Conservation (phyloP, 805 yeast genomes). For the Kuraishia molischiana region DNA sequence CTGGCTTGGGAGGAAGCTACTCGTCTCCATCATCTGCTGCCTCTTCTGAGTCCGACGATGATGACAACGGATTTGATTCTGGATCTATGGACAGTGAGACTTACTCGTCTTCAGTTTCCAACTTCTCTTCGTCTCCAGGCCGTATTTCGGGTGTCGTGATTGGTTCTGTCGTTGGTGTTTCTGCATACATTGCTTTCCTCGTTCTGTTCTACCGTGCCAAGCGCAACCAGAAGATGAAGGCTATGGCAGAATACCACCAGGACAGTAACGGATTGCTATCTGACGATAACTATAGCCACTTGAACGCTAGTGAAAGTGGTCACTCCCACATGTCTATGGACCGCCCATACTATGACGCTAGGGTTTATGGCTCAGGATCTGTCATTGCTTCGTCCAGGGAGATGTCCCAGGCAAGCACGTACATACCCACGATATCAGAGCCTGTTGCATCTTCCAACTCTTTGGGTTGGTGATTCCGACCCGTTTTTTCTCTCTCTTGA, state of each 20-base stretch:
- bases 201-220: conserved; percentile 39
- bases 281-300: conserved; percentile 6
- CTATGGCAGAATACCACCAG: conserved; percentile 3
- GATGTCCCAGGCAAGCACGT: conserved; percentile 17
- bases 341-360: conserved; percentile 7
- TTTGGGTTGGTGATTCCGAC: conserved; percentile 45
- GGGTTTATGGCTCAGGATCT: conserved; percentile 13
- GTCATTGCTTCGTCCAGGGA: conserved; percentile 7
- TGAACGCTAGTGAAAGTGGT: conserved; percentile 2
- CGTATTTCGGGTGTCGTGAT: conserved; percentile 70
- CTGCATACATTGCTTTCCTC: conserved; percentile 52
- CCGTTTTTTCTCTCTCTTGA: background rate
- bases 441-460: conserved; percentile 68
- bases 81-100: conserved; percentile 18
- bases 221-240: conserved; percentile 12
- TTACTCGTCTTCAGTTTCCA: conserved; percentile 7
- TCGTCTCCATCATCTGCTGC: conserved; percentile 8
- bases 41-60: conserved; percentile 4
- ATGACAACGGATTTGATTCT: conserved; percentile 6
- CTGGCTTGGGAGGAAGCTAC: conserved; percentile 7
- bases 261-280: conserved; percentile 2
- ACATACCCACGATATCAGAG: conserved; percentile 42
- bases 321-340: background rate
- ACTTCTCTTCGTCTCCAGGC: conserved; percentile 12
- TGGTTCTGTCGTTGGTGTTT: conserved; percentile 76